Evolutionary conservation across 331 rosid species (phyloP).

Genomic region (Telfairia occidentalis): DNA sequence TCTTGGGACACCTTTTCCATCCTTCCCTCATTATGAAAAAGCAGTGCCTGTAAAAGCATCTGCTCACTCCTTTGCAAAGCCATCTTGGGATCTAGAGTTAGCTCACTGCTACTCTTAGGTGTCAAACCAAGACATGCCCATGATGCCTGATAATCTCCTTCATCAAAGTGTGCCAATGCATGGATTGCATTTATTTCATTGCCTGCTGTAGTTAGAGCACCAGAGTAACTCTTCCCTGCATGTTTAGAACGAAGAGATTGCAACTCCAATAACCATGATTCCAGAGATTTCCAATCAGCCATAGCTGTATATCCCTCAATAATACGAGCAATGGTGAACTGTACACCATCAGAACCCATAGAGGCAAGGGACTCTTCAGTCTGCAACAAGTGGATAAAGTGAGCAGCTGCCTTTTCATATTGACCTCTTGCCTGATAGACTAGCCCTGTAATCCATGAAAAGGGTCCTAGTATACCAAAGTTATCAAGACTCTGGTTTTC

Average conservation of each 20-base stretch:
- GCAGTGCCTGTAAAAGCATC: constrained; percentile 93
- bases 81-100: constrained; percentile 82
- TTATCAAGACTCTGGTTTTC: constrained; percentile 46
- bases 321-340: constrained; percentile 74
- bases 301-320: constrained; percentile 84
- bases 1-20: constrained; percentile 50
- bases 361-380: constrained; percentile 63
- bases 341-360: constrained; percentile 89
- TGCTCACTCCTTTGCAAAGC: constrained; percentile 97
- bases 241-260: constrained; percentile 89
- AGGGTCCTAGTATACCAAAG: constrained; percentile 33
- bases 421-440: constrained; percentile 78
- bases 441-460: constrained; percentile 83
- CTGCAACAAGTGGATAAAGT: constrained; percentile 70
- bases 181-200: constrained; percentile 88
- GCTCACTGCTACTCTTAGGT: constrained; percentile 92
- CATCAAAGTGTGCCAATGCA: constrained; percentile 87
- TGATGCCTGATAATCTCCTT: constrained; percentile 73
- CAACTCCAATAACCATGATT: constrained; percentile 77
- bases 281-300: constrained; percentile 89
- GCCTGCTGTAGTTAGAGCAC: constrained; percentile 89
- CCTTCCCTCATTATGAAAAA: constrained; percentile 54
- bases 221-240: constrained; percentile 79
- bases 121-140: constrained; percentile 95
- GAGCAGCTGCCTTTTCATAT: constrained; percentile 86